Evolutionary conservation across 2,329 filamentous ascomycete genomes (phyloP), one percentile per base, ranked within the genome.

Genomic region (Celoporthe dispersa): DNA sequence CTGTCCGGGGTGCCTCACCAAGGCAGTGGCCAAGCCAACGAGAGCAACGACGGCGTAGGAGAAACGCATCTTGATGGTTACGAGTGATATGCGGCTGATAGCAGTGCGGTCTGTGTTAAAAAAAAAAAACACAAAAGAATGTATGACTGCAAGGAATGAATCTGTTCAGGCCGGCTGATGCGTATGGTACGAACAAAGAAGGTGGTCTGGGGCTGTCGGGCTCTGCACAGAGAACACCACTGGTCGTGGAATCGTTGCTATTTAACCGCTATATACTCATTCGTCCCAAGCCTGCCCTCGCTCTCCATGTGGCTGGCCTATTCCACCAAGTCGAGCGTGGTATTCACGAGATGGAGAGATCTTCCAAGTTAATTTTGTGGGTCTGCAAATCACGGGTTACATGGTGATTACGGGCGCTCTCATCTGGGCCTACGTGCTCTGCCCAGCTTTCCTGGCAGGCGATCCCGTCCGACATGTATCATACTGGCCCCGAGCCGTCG

Each of bases 31-130:
- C 59, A 69, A 57, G 64, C 70, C 39, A 25, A 67, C 16, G 28
- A 71, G 51, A 25, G 64, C 64, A 37, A 68, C 3, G 25, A 70
- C 4, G 35, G 64, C 53, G 51, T 66, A 70, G 33, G 68, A 67
- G 68, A 71, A 70, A 67, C 61, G 68, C 70, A 71, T 71, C 16
- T 48, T 71, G 51, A 59, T 25, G 35, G 35, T 25, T 57, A 28
- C 1, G 14, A 41, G n/a, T 51, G 8, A 25, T 41, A 25, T 59
- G 65, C 11, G 19, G 55, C 48, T 68, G 65, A 48, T 48, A 9
- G 51, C 60, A 60, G 64, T 35, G 67, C 19, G 25, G n/a, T 37
- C n/a, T n/a, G n/a, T n/a, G n/a, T n/a, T n/a, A n/a, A n/a, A n/a
- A n/a, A n/a, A n/a, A n/a, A n/a, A n/a, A n/a, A n/a, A n/a, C n/a